Evolutionary conservation across 306 rosid genomes (phyloP), one percentile per base, ranked within the genome.

Genomic region (cucumber (Cucumis sativus)): DNA sequence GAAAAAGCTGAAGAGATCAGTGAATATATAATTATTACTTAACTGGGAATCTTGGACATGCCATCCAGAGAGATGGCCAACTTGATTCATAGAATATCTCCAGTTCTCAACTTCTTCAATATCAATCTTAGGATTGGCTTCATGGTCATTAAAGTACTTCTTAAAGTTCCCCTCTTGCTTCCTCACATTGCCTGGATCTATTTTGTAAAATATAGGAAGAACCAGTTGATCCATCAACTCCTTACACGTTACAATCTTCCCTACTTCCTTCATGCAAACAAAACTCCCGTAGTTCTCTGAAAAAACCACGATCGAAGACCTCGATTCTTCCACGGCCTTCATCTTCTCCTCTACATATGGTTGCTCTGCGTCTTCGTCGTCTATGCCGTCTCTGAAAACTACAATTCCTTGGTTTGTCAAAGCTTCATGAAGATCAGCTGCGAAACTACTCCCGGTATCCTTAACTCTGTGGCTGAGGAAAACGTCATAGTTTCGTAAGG

Each of bases 301-400:
- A 21, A 88, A 83, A 7, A 88, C 79, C 68, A 88, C 78, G 78
- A 88, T 78, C 0, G 87, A 76, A 52, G 82, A 79, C 21, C 86
- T 88, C 3, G 91, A 85, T 13, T 82, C 75, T 61, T 88, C 81
- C 25, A 88, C 84, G 0, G 87, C 91, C 79, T 12, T 77, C 18
- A 85, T 33, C 79, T 83, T 86, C 57, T 86, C 71, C 0, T 58
- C 82, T 18, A 86, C 30, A 28, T 28, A 73, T 10, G 82, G 79
- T 76, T 81, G 82, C 35, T 39, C 77, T n/a, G 13, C 13, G 10
- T 74, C 81, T 39, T 75, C 54, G 15, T 70, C 77, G 8, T 74
- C 81, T 21, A 61, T 45, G 16, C 75, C 81, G 65, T 83, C 84
- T 25, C 74, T 83, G 75, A 75, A 85, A 20, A 63, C 79, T 4